Base-by-base conservation (phyloP, 2,329 filamentous ascomycete genomes). In the Byssochlamys sp. region DNA sequence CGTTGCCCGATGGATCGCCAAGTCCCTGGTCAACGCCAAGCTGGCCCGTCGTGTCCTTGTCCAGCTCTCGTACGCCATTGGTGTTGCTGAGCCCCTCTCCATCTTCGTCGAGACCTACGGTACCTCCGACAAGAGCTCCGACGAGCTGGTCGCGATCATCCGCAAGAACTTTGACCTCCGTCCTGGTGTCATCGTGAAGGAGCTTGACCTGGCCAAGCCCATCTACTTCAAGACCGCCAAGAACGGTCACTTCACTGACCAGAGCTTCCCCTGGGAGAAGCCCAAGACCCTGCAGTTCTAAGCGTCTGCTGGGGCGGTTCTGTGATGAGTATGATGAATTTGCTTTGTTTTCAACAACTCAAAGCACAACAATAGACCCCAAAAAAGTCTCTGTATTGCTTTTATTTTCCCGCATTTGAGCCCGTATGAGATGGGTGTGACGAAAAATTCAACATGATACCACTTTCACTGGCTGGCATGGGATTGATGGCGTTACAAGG, bases 191-290 rank as follows among this genome's bases (percentile, higher is more conserved):
- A 97, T 99, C 71, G 94, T 97, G 79, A 90, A 90, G 81, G 91
- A 96, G 81, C 88, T 99, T 65, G 88, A 94, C 80, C 84, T 99
- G 65, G 88, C 86, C 77, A 90, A 91, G 79, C 94, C 94, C 74
- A 96, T 97, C 82, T 99, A 99, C 87, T 86, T 86, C 84, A 84
- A 92, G 82, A 99, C 94, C 59, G 94, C 94, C 80, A 96, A 96
- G 89, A 97, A 97, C 81, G 94, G 94, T 70, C 94, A 99, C 85
- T 99, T 99, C 80, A 95, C 91, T 79, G 94, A 96, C 89, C 94
- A 96, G 85, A 81, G 77, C 77, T 99, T 99, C 85, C 85, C 81
- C 79, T 99, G 94, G 94, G 94, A 99, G 86, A 85, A 97, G 85
- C 92, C 94, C 73, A 96, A 96, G 89, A 70, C 82, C 67, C 89